Evolutionary conservation across 1,284 basidiomycete species (phyloP), one percentile per base, ranked within the genome.

Genomic region (Ceratobasidium sp.): DNA sequence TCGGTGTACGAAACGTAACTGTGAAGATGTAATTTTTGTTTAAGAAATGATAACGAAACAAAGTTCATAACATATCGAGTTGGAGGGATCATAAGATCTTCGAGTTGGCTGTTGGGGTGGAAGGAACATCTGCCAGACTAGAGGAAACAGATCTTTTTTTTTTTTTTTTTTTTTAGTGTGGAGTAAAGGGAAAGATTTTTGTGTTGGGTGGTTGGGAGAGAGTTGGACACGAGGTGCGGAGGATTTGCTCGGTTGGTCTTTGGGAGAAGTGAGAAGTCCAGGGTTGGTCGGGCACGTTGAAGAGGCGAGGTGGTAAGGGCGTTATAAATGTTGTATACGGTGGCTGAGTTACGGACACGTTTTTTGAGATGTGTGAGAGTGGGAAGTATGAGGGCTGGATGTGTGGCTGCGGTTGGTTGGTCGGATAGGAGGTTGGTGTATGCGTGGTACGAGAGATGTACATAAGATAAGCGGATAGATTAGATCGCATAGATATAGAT

Each of bases 11-110:
- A 50, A 20, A n/a, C n/a, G n/a, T n/a, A 23, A 23, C n/a, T 48
- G n/a, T 50, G 65, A 66, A 48, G 61, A 28, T 66, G 65, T 66
- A 66, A 66, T 66, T n/a, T n/a, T n/a, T n/a, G n/a, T 17, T 17
- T 42, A 66, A 48, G 44, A 50, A 48, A 66, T 46, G n/a, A 66
- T 28, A 50, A 66, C 38, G 13, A 66, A 66, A 66, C 65, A 50
- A 50, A 33, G 56, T 52, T 48, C 50, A 66, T 66, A 42, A 66
- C 65, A n/a, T n/a, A 65, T n/a, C 20, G n/a, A 46, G 65, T 50
- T 2, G 44, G 65, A 50, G 23, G 65, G 40, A 46, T 40, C 15
- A 20, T 12, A n/a, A 13, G 61, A 42, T 64, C 17, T 64, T 64
- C 42, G 61, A 40, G 20, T 40, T 62, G n/a, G n/a, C n/a, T n/a